A percentile compares a stretch with the other conserved stretches of the same genome.
Evolutionary conservation across 2,329 filamentous ascomycete genomes (phyloP).

Genomic region (Pyricularia sp.): DNA sequence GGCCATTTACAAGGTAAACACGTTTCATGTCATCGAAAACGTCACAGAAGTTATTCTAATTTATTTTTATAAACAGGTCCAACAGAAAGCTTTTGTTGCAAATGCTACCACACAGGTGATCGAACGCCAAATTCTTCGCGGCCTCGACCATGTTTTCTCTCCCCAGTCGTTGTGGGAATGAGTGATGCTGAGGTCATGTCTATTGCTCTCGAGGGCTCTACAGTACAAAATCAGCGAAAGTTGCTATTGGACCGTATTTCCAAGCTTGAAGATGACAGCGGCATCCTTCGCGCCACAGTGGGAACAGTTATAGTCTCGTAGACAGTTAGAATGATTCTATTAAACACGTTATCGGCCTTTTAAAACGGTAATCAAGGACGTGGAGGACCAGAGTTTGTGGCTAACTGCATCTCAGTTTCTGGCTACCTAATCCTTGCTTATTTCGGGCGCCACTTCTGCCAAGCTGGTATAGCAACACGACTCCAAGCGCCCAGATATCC

Average conservation of each 20-base stretch:
- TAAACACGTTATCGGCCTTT: not conserved
- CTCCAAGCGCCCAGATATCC: not conserved
- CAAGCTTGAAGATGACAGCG: not conserved
- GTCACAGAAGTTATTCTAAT: not conserved
- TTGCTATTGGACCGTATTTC: not conserved
- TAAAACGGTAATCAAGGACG: not conserved
- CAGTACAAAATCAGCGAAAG: not conserved
- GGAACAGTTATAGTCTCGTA: not conserved
- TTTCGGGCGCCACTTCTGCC: not conserved
- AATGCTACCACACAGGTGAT: conserved; percentile 1
- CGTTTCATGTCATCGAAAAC: not conserved
- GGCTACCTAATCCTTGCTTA: not conserved
- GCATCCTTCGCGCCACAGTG: not conserved
- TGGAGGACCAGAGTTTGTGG: not conserved
- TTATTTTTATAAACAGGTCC: not conserved
- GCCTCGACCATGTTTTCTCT: conserved; percentile 1
- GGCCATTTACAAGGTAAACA: conserved; percentile 1
- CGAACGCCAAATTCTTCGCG: not conserved
- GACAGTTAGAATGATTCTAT: not conserved
- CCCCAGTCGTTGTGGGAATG: not conserved
- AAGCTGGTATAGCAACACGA: not conserved
- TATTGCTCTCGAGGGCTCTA: not conserved
- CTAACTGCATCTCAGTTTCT: not conserved
- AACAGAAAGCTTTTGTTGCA: not conserved
- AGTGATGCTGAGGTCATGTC: not conserved